Conservation (phyloP, 176 grass and related monocot genomes). For the Aegilops sharonensis region DNA sequence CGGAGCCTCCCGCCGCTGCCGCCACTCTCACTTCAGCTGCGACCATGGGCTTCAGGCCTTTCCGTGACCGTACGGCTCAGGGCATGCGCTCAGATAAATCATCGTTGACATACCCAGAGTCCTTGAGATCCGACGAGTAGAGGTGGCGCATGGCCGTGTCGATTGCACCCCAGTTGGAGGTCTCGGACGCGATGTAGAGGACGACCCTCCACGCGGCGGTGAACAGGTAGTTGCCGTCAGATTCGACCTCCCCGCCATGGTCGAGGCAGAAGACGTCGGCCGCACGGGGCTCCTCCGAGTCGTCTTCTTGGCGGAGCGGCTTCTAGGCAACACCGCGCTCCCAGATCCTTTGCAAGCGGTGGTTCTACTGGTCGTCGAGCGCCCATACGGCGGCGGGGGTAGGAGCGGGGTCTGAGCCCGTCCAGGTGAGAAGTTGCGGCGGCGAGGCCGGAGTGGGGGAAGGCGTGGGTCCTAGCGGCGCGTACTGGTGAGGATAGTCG, state of each 20-base stretch:
- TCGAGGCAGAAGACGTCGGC: constrained; percentile 58
- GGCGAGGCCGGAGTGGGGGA: too few relatives aligned
- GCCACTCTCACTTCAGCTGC: too few relatives aligned
- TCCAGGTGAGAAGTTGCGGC: too few relatives aligned
- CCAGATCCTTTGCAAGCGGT: not conserved
- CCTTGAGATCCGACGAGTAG: constrained; percentile 74
- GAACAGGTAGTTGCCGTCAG: constrained; percentile 82
- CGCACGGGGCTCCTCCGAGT: not conserved
- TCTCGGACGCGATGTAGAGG: constrained; percentile 33
- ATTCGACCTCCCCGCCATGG: constrained; percentile 76
- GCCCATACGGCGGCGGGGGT: too few relatives aligned
- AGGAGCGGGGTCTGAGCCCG: too few relatives aligned
- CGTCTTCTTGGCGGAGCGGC: not conserved
- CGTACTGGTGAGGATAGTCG: too few relatives aligned
- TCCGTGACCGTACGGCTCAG: too few relatives aligned
- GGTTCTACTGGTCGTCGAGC: too few relatives aligned
- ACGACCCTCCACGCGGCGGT: constrained; percentile 54
- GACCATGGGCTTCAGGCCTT: too few relatives aligned
- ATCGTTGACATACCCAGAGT: not conserved
- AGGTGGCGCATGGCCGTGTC: constrained; percentile 64
- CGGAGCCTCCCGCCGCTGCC: too few relatives aligned
- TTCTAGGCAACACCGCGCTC: not conserved
- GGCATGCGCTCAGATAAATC: too few relatives aligned
- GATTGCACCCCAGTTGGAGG: constrained; percentile 23
- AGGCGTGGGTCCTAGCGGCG: too few relatives aligned